phyloP scores from a whole-genome alignment of 305 asterid genomes.

The Plantago rigida region DNA sequence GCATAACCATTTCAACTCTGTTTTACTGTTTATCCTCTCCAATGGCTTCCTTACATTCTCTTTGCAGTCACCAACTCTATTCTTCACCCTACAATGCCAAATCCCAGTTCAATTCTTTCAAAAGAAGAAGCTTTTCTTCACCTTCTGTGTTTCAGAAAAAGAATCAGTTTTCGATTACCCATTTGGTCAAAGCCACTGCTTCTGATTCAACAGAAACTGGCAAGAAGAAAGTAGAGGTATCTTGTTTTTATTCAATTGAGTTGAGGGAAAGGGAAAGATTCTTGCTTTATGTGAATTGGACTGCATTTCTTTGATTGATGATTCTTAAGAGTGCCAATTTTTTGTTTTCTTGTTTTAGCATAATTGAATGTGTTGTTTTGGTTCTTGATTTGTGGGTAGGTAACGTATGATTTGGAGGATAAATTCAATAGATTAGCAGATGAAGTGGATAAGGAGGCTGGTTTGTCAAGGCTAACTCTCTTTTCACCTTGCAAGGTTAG shows the following conservation, averaged over 20 bases:
- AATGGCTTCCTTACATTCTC: conserved; percentile 57
- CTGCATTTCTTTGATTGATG: background rate
- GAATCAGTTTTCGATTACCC: conserved; percentile 29
- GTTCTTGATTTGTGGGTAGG: conserved; percentile 29
- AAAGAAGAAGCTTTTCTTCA: conserved; percentile 26
- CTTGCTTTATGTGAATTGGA: background rate
- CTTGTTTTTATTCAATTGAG: background rate
- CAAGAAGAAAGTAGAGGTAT: conserved; percentile 65
- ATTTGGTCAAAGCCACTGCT: conserved; percentile 47
- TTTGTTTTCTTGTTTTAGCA: no score
- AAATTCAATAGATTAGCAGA: conserved; percentile 59
- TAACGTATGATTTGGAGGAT: conserved; percentile 54
- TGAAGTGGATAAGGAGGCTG: conserved; percentile 79
- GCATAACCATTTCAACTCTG: no score
- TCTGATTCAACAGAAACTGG: conserved; percentile 47
- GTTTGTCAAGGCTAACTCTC: conserved; percentile 65
- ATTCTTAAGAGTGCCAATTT: no score
- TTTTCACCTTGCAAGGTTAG: conserved; percentile 98
- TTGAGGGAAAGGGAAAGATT: background rate
- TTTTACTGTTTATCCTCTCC: conserved; percentile 18
- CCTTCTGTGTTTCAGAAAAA: conserved; percentile 33
- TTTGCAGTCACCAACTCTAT: conserved; percentile 43
- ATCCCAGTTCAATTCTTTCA: conserved; percentile 43
- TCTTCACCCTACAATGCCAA: conserved; percentile 32
- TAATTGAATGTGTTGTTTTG: no score